A percentile compares a stretch with the other conserved stretches of the same genome.
Conservation (phyloP, 495 filamentous ascomycete species). For the Penicillium flavigenum region DNA sequence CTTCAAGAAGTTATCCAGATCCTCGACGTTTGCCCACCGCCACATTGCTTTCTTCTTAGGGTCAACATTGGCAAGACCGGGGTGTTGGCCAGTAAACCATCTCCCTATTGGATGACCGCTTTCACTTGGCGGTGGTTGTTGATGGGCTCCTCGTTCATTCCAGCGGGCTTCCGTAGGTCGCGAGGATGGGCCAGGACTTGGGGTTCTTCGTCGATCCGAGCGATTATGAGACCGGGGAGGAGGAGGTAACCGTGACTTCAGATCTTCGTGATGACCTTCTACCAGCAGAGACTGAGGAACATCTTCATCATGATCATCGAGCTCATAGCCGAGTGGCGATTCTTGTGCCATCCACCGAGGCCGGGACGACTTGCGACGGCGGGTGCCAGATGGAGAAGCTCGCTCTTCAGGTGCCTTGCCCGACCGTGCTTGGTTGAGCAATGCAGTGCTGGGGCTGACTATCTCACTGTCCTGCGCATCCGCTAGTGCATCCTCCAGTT, state of each 20-base stretch:
- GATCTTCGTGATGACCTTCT: conserved; percentile 53
- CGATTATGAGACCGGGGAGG: conserved; percentile 36
- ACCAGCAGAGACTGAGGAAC: conserved; percentile 87
- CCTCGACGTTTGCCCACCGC: conserved; percentile 91
- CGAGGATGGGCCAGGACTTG: conserved; percentile 49
- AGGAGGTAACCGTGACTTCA: conserved; percentile 37
- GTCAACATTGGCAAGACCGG: conserved; percentile 53
- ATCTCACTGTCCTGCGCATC: conserved; percentile 61
- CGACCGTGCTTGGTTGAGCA: conserved; percentile 26
- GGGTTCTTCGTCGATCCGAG: conserved; percentile 25
- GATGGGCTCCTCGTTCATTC: conserved; percentile 62
- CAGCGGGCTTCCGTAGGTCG: conserved; percentile 60
- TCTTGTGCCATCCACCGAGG: conserved; percentile 37
- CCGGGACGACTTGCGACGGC: conserved; percentile 32
- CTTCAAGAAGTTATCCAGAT: conserved; percentile 85
- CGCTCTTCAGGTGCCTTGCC: conserved; percentile 18
- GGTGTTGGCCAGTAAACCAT: conserved; percentile 37
- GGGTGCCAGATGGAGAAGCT: conserved; percentile 22
- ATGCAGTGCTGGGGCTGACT: conserved; percentile 55
- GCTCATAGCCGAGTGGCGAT: conserved; percentile 37
- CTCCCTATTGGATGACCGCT: conserved; percentile 27
- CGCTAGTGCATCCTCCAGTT: conserved; percentile 64
- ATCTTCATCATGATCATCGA: conserved; percentile 85
- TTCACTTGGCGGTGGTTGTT: conserved; percentile 49
- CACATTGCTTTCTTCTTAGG: conserved; percentile 87